Conservation (phyloP, 148 eudicot genomes). For the Pharnaceum exiguum region DNA sequence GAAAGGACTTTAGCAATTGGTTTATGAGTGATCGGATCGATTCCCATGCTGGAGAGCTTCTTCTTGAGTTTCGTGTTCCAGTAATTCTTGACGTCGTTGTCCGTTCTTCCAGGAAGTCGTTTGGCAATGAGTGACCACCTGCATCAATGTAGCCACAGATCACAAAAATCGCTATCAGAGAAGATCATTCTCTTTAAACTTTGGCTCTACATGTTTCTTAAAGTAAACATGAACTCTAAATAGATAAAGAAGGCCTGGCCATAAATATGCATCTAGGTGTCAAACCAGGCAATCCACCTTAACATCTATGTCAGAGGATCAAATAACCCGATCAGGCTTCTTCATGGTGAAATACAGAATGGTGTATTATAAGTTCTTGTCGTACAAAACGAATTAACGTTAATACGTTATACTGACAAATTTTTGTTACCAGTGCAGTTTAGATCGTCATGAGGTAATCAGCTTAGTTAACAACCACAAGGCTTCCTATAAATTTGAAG, state of each 20-base stretch:
- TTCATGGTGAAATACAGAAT: too few relatives aligned
- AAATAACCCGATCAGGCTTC: background rate
- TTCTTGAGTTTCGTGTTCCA: constrained; percentile 95
- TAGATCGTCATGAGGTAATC: too few relatives aligned
- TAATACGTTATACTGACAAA: too few relatives aligned
- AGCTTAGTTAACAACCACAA: too few relatives aligned
- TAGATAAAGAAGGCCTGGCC: too few relatives aligned
- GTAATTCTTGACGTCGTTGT: constrained; percentile 86
- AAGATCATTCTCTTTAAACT: background rate
- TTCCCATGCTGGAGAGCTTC: constrained; percentile 74
- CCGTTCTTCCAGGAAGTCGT: constrained; percentile 82
- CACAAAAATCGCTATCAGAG: background rate
- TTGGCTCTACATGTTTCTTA: background rate
- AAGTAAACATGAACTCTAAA: too few relatives aligned
- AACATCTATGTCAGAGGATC: background rate
- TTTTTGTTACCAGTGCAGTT: too few relatives aligned
- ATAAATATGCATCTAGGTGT: too few relatives aligned
- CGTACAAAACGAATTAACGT: too few relatives aligned
- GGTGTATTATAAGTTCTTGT: too few relatives aligned
- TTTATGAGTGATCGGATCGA: constrained; percentile 86
- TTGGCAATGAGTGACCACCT: constrained; percentile 94
- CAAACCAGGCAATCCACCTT: too few relatives aligned
- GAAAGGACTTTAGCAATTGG: constrained; percentile 65
- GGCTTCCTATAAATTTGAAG: too few relatives aligned
- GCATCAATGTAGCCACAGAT: constrained; percentile 9